Evolutionary conservation across 768 basidiomycete species (phyloP), one percentile per base, ranked within the genome.

Genomic region (Crucibulum laeve): DNA sequence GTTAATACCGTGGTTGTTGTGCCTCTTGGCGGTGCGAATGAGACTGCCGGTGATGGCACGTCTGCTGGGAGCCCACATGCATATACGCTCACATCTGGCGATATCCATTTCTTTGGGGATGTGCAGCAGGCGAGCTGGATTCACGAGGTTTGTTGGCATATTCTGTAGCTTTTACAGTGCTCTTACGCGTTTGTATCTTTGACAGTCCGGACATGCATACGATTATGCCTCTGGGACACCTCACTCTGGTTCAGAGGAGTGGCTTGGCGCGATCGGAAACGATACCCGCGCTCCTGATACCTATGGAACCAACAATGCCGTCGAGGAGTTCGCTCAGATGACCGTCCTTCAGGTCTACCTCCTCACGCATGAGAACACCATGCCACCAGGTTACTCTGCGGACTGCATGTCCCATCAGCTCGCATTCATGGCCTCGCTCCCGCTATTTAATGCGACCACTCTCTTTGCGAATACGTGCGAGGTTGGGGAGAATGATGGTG

Each of bases 271-370:
- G 0, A 45, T 61, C 15, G 40, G 36, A 0, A 51, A 38, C 4
- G 64, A 65, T 36, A 54, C 53, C 2, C 64, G 64, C 40, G 63
- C 59, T 1, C 60, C 64, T 0, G 62, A 66, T 38, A 34, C 17
- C 2, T 66, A 66, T 44, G 55, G 62, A 5, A 42, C 48, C 0
- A 61, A 45, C 4, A 53, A 55, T 34, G 45, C 41, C 10, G 50
- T 53, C 11, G 64, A 66, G 62, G 61, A 62, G 23, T 60, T 64
- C 22, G 64, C 64, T 0, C 64, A 66, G 50, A 38, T 59, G 28
- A 42, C 52, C 19, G 57, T 66, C 0, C 26, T 63, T 6, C 56
- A 52, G 30, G 39, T 56, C 11, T 63, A 55, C 49, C 38, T 46
- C 5, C 42, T 62, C 14, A 43, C 59, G 1, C 48, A 64, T 42